These are phyloP conservation scores for Lycium ferocissimum DNA, from an alignment of 257 asterid genomes.

Conservation along the genomic window DNA sequence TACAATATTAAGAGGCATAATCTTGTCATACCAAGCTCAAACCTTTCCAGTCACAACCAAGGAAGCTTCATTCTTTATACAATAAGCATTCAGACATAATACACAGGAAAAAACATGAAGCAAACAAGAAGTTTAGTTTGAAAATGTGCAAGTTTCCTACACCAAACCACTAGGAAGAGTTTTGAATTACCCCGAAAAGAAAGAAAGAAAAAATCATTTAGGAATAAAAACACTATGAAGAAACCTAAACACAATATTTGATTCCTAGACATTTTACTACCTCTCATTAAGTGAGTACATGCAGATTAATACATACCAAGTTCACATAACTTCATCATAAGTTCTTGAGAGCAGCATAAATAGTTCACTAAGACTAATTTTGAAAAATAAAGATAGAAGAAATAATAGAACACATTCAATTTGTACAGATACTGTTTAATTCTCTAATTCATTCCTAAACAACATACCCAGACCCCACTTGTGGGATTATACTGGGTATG, in stretches of 20 bases:
- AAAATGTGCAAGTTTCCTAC: not conserved
- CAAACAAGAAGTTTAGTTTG: not conserved
- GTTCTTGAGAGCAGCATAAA: not conserved
- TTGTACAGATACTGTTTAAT: not conserved
- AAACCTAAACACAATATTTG: not conserved
- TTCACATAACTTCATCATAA: constrained; percentile 9
- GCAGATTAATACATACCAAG: not conserved
- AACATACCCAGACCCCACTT: not conserved
- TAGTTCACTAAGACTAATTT: not conserved
- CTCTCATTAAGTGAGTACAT: not conserved
- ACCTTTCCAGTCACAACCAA: not conserved
- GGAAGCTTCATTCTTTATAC: not conserved
- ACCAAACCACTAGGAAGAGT: not conserved
- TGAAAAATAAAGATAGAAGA: not conserved
- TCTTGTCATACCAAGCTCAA: constrained; percentile 10
- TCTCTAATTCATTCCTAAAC: not conserved
- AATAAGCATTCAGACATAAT: not conserved
- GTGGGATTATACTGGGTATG: too few relatives aligned
- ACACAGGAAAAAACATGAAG: not conserved
- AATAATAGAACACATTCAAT: not conserved
- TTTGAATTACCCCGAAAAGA: not conserved
- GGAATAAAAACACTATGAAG: not conserved
- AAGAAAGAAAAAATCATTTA: not conserved
- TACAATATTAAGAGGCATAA: constrained; percentile 1
- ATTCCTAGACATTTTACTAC: constrained; percentile 10